phyloP scores from a whole-genome alignment of 139 green algal species.

The Bryopsis sp. region DNA sequence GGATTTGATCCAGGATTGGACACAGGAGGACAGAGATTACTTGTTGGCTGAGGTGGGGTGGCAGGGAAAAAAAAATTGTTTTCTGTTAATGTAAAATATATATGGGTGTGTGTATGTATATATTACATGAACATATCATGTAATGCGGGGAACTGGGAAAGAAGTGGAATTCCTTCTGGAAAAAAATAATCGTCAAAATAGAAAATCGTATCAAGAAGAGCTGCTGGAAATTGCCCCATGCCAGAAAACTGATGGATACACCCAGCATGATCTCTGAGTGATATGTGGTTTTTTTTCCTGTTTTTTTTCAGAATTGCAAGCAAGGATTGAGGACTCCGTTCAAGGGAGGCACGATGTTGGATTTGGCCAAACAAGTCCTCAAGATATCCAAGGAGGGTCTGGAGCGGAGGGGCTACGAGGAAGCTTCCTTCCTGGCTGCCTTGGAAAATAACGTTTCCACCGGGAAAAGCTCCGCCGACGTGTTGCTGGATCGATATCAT shows the following conservation, averaged over 20 bases:
- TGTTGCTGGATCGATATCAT: conserved; percentile 60
- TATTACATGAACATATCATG: too few relatives aligned
- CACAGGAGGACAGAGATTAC: conserved; percentile 2
- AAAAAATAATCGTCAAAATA: too few relatives aligned
- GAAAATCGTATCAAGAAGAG: too few relatives aligned
- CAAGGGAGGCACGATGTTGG: conserved; percentile 69
- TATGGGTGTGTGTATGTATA: too few relatives aligned
- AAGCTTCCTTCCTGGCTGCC: conserved; percentile 69
- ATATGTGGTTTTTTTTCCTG: too few relatives aligned
- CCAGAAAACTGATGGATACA: too few relatives aligned
- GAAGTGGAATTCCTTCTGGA: too few relatives aligned
- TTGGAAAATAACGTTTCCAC: conserved; percentile 63
- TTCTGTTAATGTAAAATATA: too few relatives aligned
- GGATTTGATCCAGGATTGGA: neutral
- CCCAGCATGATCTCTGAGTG: too few relatives aligned
- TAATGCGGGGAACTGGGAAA: too few relatives aligned
- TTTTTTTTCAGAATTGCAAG: conserved; percentile 43
- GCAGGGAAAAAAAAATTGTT: too few relatives aligned
- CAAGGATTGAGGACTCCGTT: conserved; percentile 81
- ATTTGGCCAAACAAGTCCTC: conserved; percentile 58
- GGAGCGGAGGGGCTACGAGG: conserved; percentile 61
- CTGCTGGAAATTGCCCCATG: too few relatives aligned
- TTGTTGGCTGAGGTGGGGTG: neutral
- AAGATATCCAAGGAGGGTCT: conserved; percentile 70
- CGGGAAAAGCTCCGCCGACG: conserved; percentile 52